These are phyloP conservation scores for Orychophragmus violaceus DNA, from an alignment of 345 rosid species.

Conservation along the genomic window DNA sequence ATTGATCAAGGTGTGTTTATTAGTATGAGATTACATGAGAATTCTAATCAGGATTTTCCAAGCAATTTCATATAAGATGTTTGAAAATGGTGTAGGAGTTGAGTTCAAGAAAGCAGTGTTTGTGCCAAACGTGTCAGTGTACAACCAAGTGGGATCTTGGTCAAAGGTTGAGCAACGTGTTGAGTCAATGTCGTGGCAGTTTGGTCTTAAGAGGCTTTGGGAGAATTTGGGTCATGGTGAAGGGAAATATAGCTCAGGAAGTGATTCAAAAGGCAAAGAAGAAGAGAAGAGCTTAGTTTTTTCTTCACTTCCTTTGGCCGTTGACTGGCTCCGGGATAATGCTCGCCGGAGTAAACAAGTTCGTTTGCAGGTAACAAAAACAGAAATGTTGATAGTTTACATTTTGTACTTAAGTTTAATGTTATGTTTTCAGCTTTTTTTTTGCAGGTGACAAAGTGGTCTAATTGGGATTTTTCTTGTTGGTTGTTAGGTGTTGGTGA, in stretches of 20 bases:
- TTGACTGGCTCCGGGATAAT: constrained; percentile 81
- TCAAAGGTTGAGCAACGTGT: constrained; percentile 35
- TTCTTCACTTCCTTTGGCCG: constrained; percentile 77
- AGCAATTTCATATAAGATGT: not conserved
- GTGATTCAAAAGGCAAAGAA: constrained; percentile 35
- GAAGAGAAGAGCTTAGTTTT: constrained; percentile 66
- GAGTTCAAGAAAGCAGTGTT: constrained; percentile 80
- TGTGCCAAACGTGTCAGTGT: constrained; percentile 75
- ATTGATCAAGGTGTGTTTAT: constrained; percentile 41
- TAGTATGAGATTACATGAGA: not conserved
- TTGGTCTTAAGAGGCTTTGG: constrained; percentile 72
- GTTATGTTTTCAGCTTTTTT: no score
- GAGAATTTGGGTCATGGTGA: constrained; percentile 50
- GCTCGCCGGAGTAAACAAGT: constrained; percentile 52
- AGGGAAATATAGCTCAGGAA: not conserved
- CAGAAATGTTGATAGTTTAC: not conserved
- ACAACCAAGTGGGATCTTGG: constrained; percentile 78
- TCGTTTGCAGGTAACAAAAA: constrained; percentile 58
- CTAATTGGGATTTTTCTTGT: not conserved
- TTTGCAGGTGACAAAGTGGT: not conserved
- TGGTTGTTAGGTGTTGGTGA: constrained; percentile 63
- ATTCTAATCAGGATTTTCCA: not conserved
- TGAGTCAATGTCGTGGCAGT: constrained; percentile 70
- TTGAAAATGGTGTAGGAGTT: constrained; percentile 48
- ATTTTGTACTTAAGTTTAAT: not conserved